phyloP scores from a whole-genome alignment of 139 green algal species.

The Volvox africanus region DNA sequence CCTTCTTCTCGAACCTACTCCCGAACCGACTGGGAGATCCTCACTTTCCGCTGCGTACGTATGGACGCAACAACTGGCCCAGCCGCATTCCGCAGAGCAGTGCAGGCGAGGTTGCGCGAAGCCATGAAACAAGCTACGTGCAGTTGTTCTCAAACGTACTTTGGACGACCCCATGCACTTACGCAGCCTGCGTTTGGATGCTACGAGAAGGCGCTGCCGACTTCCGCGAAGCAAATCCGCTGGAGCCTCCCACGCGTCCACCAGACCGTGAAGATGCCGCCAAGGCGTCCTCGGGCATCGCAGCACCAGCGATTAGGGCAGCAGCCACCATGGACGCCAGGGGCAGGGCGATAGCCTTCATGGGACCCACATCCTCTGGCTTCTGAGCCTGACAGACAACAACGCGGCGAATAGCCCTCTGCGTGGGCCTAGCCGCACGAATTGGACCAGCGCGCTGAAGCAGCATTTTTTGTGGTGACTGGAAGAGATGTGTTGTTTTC shows the following conservation, averaged over 20 bases:
- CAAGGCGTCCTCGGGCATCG: conserved; percentile 51
- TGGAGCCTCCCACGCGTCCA: conserved; percentile 51
- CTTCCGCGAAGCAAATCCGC: conserved; percentile 47
- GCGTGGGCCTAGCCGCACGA: background rate
- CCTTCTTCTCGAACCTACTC: background rate
- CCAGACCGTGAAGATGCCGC: conserved; percentile 39
- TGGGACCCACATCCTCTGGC: background rate
- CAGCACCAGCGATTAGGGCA: conserved; percentile 47
- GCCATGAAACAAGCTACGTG: too few species aligned
- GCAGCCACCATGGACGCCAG: conserved; percentile 52
- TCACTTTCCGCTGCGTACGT: conserved; percentile 33
- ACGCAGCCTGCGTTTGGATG: conserved; percentile 43
- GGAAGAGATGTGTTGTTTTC: too few species aligned
- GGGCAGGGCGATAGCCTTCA: conserved; percentile 37
- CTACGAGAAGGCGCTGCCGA: background rate
- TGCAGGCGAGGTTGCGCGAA: too few species aligned
- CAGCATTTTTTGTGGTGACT: conserved; percentile 17
- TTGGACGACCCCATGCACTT: conserved; percentile 10
- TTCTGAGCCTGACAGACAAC: conserved; percentile 25
- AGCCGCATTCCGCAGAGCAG: conserved; percentile 12
- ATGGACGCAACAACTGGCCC: conserved; percentile 9
- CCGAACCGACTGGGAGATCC: background rate
- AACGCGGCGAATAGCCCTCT: background rate
- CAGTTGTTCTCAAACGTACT: background rate
- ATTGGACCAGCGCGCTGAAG: conserved; percentile 14